phyloP scores from a whole-genome alignment of 768 basidiomycete species.

The Auricularia auricula-judae region DNA sequence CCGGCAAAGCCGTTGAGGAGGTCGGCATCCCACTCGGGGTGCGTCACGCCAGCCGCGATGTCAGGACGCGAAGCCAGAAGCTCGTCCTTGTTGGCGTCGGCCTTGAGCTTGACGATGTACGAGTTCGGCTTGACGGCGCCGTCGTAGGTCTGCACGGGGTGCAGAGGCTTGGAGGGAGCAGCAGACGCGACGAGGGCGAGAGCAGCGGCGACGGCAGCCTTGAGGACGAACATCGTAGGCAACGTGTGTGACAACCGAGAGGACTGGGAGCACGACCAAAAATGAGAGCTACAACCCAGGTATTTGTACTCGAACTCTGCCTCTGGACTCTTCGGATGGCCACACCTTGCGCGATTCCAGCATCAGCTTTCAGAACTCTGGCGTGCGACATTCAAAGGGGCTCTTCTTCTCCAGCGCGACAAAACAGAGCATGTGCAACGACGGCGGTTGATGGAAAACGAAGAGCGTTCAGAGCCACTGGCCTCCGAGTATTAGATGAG shows the following conservation, averaged over 20 bases:
- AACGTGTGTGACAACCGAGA: not conserved
- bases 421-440: too few relatives aligned
- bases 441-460: too few relatives aligned
- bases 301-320: not conserved
- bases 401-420: too few relatives aligned
- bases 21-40: constrained; percentile 13
- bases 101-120: constrained; percentile 18
- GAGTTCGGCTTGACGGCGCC: constrained; percentile 8
- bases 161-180: not conserved
- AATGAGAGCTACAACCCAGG: not conserved
- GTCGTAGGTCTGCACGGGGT: constrained; percentile 7
- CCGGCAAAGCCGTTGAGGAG: constrained; percentile 19
- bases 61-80: constrained; percentile 7
- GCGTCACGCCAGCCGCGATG: constrained; percentile 7
- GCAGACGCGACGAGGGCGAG: not conserved
- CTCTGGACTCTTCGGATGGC: too few relatives aligned
- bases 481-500: too few relatives aligned
- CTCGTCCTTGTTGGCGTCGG: constrained; percentile 10
- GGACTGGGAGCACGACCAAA: not conserved
- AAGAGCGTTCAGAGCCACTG: too few relatives aligned
- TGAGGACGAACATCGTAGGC: not conserved
- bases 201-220: not conserved
- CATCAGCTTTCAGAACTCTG: too few relatives aligned
- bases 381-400: too few relatives aligned
- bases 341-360: too few relatives aligned